These are phyloP conservation scores for Saturnispora saitoi DNA, from an alignment of 805 yeast species.

Conservation along the genomic window DNA sequence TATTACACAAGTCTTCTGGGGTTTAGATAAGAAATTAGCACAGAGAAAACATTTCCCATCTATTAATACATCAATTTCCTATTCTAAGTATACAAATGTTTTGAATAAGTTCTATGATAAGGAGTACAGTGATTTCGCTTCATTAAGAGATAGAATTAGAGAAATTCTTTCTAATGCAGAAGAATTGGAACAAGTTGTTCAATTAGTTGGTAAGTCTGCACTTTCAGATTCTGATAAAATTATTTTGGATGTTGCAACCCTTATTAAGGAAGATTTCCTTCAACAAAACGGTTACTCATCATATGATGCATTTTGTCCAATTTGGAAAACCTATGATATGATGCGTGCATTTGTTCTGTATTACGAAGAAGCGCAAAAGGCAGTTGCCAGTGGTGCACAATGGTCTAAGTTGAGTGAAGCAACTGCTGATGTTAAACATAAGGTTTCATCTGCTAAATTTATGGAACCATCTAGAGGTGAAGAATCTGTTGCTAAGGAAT, in stretches of 20 bases:
- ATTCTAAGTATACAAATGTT: constrained; percentile 90
- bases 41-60: constrained; percentile 99
- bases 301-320: constrained; percentile 98
- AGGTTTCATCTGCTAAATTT: constrained; percentile 91
- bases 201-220: constrained; percentile 97
- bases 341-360: constrained; percentile 90
- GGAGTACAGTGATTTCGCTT: constrained; percentile 86
- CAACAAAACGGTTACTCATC: constrained; percentile 99
- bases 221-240: constrained; percentile 94
- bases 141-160: constrained; percentile 81
- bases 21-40: constrained; percentile 96
- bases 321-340: constrained; percentile 98
- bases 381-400: constrained; percentile 84
- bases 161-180: constrained; percentile 96
- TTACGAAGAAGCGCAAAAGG: constrained; percentile 96
- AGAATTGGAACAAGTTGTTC: constrained; percentile 98
- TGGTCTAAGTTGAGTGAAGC: constrained; percentile 91
- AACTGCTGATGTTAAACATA: constrained; percentile 85
- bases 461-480: constrained; percentile 92
- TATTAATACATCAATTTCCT: constrained; percentile 90
- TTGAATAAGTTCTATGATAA: constrained; percentile 77
- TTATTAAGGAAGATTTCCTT: constrained; percentile 95
- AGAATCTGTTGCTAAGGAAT: constrained; percentile 65
- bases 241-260: constrained; percentile 82
- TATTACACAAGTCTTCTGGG: constrained; percentile 99